Percentiles rank a stretch among this genome's conserved stretches.
phyloP scores from a whole-genome alignment of 2,329 filamentous ascomycete genomes.

The Cercospora sp. region DNA sequence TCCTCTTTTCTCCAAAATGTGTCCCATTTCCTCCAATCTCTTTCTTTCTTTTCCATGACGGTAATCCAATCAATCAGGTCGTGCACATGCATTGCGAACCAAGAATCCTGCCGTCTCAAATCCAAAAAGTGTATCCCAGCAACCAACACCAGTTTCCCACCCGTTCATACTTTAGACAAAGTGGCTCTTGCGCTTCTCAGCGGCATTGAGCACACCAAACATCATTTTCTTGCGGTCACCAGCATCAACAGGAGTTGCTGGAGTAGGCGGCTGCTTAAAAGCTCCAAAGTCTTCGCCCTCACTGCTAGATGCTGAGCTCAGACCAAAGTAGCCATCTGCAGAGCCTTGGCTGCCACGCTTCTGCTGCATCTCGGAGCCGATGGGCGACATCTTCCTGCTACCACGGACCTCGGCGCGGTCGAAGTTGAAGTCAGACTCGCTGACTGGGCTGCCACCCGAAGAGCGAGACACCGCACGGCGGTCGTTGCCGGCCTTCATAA shows the following conservation, averaged over 20 bases:
- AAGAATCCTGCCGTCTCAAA: neutral
- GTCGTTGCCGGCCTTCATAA: conserved; percentile 85
- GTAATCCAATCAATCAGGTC: neutral
- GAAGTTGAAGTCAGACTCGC: conserved; percentile 71
- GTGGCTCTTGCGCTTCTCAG: conserved; percentile 83
- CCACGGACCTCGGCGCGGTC: conserved; percentile 61
- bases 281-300: conserved; percentile 48
- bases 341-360: conserved; percentile 41
- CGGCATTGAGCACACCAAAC: conserved; percentile 81
- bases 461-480: conserved; percentile 71
- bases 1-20: neutral
- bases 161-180: conserved; percentile 48
- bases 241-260: conserved; percentile 69
- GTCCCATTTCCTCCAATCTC: neutral
- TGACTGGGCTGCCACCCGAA: conserved; percentile 70
- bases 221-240: conserved; percentile 77
- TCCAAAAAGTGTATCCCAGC: neutral
- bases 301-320: conserved; percentile 73
- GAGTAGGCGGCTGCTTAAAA: conserved; percentile 41
- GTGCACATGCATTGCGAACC: neutral
- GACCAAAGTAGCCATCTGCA: conserved; percentile 40
- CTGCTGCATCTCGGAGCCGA: conserved; percentile 42
- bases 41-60: conserved; percentile 5
- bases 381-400: conserved; percentile 41
- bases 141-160: neutral